These are phyloP conservation scores for Fusarium oligoseptatum DNA, from an alignment of 2,329 filamentous ascomycete genomes.

Conservation along the genomic window DNA sequence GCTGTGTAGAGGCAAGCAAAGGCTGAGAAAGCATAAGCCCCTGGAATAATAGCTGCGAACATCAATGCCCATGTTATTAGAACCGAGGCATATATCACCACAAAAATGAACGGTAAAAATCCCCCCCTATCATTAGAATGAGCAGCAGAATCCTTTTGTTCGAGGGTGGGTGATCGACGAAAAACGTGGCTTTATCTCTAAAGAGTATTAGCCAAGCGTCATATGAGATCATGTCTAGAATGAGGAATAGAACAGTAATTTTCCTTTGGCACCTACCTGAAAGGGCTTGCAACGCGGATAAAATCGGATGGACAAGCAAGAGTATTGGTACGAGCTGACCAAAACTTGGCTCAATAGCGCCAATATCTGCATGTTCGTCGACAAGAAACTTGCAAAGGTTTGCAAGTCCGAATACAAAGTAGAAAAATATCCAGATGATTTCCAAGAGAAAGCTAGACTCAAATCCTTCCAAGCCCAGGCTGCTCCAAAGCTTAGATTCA, in stretches of 20 bases:
- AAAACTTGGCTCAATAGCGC: background rate
- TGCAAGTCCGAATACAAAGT: background rate
- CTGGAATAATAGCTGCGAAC: background rate
- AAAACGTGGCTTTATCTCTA: too few species aligned
- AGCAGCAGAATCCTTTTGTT: background rate
- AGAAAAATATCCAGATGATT: slow-evolving; percentile 1
- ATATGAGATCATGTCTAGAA: too few species aligned
- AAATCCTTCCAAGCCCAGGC: too few species aligned
- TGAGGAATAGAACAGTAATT: too few species aligned
- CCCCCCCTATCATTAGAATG: background rate
- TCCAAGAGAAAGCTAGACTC: background rate
- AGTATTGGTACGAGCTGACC: background rate
- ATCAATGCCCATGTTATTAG: background rate
- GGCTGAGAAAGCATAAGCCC: background rate
- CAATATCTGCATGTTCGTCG: background rate
- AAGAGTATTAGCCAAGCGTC: too few species aligned
- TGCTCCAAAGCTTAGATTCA: too few species aligned
- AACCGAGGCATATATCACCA: background rate
- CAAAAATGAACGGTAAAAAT: too few species aligned
- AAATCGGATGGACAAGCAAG: background rate
- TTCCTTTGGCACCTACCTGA: background rate
- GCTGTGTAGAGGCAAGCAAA: too few species aligned
- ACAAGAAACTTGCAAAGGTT: background rate
- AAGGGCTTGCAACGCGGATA: background rate
- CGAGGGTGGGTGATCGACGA: background rate